A percentile compares a stretch with the other conserved stretches of the same genome.
phyloP scores from a whole-genome alignment of 306 rosid species.

The Herpetospermum pedunculosum region DNA sequence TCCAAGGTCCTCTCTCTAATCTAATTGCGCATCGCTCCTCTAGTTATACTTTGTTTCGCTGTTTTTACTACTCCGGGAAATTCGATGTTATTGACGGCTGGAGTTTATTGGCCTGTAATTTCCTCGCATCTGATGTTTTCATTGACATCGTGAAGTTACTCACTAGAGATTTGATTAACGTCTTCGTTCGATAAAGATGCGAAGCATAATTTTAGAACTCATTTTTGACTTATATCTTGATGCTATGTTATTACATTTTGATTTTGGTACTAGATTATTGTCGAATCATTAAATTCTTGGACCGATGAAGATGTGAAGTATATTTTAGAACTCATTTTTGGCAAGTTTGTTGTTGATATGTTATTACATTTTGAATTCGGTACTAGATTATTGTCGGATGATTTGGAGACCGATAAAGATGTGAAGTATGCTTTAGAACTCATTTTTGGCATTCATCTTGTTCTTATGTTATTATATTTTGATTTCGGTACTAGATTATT shows the following conservation, averaged over 20 bases:
- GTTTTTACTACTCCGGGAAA: too few relatives aligned
- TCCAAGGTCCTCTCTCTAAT: conserved; percentile 24
- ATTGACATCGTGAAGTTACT: not conserved
- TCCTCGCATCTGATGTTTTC: not conserved
- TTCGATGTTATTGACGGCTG: not conserved
- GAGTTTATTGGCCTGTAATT: not conserved
- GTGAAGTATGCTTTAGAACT: not conserved
- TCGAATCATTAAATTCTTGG: not conserved
- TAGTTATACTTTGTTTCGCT: not conserved
- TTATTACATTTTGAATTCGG: not conserved
- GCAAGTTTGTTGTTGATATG: too few relatives aligned
- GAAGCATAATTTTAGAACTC: not conserved
- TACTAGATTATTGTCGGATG: not conserved
- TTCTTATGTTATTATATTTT: too few relatives aligned
- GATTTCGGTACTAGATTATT: not conserved
- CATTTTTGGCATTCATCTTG: too few relatives aligned
- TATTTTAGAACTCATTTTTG: not conserved
- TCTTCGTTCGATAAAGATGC: not conserved
- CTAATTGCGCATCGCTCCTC: not conserved
- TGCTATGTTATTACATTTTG: not conserved
- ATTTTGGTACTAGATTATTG: not conserved
- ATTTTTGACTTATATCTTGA: not conserved
- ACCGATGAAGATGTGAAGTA: not conserved
- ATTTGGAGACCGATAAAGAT: not conserved
- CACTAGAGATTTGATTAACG: too few relatives aligned